Conservation (phyloP, 75 land plant species). For the Sequoia sempervirens region DNA sequence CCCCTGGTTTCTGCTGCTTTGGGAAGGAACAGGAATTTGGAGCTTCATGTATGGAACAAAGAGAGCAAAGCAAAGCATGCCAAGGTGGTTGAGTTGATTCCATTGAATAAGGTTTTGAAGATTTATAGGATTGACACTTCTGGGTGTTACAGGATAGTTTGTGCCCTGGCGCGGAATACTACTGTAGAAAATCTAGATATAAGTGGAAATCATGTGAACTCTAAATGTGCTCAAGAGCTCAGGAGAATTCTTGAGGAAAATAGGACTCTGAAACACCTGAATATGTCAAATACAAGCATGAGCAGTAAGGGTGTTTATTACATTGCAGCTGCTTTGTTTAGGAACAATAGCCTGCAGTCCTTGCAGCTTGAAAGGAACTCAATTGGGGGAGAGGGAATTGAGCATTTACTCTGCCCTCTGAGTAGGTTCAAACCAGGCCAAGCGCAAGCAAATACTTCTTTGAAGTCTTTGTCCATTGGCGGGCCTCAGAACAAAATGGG, state of each 20-base stretch:
- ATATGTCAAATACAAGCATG: constrained; percentile 38
- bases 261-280: constrained; percentile 36
- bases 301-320: constrained; percentile 51
- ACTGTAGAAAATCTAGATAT: constrained; percentile 47
- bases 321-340: constrained; percentile 60
- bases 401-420: constrained; percentile 67
- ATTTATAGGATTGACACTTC: constrained; percentile 35
- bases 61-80: constrained; percentile 20
- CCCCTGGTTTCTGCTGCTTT: constrained; percentile 54
- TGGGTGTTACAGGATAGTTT: constrained; percentile 40
- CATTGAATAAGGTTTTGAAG: constrained; percentile 36
- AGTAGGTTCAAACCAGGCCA: constrained; percentile 60
- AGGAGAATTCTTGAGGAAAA: constrained; percentile 49
- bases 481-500: constrained; percentile 51
- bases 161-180: constrained; percentile 46
- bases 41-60: constrained; percentile 54
- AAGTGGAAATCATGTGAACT: constrained; percentile 50
- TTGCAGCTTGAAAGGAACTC: constrained; percentile 56
- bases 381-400: constrained; percentile 56
- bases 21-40: constrained; percentile 48
- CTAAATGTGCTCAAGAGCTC: constrained; percentile 61
- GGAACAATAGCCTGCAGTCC: constrained; percentile 40
- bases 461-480: constrained; percentile 57
- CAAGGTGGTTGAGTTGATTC: constrained; percentile 57
- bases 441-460: constrained; percentile 52